Evolutionary conservation across 139 green algal genomes (phyloP).

Genomic region (Tetraselmis chui): DNA sequence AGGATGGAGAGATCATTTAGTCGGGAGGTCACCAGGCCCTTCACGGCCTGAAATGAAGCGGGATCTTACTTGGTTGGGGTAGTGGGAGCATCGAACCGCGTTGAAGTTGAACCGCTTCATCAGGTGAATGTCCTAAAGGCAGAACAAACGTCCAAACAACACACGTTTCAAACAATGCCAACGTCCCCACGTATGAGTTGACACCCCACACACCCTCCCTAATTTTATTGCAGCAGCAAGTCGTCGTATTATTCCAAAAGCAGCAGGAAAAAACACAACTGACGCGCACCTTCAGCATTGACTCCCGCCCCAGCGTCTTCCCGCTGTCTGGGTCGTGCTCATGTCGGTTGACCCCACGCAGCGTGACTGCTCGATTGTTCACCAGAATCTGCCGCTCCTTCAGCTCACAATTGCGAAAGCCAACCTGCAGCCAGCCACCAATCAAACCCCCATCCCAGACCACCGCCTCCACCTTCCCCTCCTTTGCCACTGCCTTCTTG

Average conservation of each 20-base stretch:
- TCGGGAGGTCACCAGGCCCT: no score
- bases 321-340: conserved; percentile 76
- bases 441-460: background rate
- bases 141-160: no score
- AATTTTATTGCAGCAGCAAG: no score
- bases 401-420: conserved; percentile 69
- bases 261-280: no score
- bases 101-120: conserved; percentile 97
- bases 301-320: conserved; percentile 39
- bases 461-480: background rate
- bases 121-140: conserved; percentile 71
- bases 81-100: conserved; percentile 87
- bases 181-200: no score
- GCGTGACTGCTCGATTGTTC: conserved; percentile 71
- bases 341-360: conserved; percentile 88
- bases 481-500: background rate
- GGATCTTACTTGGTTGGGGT: conserved; percentile 86
- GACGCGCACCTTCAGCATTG: conserved; percentile 35
- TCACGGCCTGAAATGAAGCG: background rate
- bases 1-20: background rate
- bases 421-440: conserved; percentile 35
- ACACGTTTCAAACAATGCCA: no score
- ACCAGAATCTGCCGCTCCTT: conserved; percentile 60
- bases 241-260: no score
- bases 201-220: no score